Conservation (phyloP, 805 yeast species). For the Yamadazyma endophytica region DNA sequence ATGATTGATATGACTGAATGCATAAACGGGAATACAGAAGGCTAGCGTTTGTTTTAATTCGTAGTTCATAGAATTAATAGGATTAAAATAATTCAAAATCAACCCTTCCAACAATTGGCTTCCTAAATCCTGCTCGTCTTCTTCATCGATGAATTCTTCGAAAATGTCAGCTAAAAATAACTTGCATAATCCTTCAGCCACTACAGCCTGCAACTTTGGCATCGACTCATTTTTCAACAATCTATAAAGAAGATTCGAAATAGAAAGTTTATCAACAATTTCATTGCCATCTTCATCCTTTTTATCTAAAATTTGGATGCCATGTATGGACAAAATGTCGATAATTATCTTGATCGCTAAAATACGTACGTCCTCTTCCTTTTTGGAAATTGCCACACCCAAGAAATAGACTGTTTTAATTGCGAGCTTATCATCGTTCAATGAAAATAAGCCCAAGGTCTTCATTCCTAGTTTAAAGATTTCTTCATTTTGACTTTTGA, state of each 20-base stretch:
- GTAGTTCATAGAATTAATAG: slow-evolving; percentile 57
- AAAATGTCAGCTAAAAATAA: slow-evolving; percentile 73
- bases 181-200: slow-evolving; percentile 86
- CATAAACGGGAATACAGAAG: slow-evolving; percentile 84
- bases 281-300: slow-evolving; percentile 29
- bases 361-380: slow-evolving; percentile 57
- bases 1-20: slow-evolving; percentile 69
- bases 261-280: slow-evolving; percentile 55
- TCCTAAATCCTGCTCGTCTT: slow-evolving; percentile 23
- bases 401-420: slow-evolving; percentile 58
- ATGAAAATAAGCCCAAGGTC: slow-evolving; percentile 76
- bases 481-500: slow-evolving; percentile 42
- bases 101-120: slow-evolving; percentile 59
- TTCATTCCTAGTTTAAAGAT: slow-evolving; percentile 63
- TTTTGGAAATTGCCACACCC: slow-evolving; percentile 66
- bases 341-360: slow-evolving; percentile 67
- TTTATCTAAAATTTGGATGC: slow-evolving; percentile 61
- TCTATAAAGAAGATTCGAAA: slow-evolving; percentile 68
- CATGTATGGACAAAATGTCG: slow-evolving; percentile 77
- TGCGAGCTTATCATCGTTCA: slow-evolving; percentile 62
- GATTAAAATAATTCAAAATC: slow-evolving; percentile 71
- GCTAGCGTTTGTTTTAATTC: slow-evolving; percentile 74
- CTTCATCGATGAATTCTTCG: slow-evolving; percentile 42
- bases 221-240: slow-evolving; percentile 52
- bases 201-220: slow-evolving; percentile 69